phyloP scores from a whole-genome alignment of 2,329 filamentous ascomycete genomes.

The Pestalotiopsis fici region DNA sequence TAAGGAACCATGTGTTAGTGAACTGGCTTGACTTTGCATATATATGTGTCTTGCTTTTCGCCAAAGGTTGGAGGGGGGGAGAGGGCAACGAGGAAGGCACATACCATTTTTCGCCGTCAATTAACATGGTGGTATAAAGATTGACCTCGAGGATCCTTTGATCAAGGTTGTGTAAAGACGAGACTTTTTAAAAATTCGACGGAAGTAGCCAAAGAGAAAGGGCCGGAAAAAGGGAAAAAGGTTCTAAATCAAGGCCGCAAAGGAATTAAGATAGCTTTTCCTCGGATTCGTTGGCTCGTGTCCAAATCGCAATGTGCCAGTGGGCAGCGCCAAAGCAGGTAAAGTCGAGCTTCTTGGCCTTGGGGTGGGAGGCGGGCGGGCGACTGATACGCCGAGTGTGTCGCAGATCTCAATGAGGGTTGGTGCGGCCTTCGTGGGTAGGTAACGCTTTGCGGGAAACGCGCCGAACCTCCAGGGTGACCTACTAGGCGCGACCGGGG shows the following conservation, averaged over 20 bases:
- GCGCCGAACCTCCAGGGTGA: slow-evolving; percentile 16
- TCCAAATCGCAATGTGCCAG: background rate
- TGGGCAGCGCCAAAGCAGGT: background rate
- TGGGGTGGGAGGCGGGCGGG: slow-evolving; percentile 1
- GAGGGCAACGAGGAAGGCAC: background rate
- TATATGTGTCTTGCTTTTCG: background rate
- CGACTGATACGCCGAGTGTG: slow-evolving; percentile 11
- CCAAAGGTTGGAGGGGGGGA: background rate
- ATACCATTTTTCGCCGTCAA: slow-evolving; percentile 87
- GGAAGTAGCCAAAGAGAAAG: background rate
- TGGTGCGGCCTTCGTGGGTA: background rate
- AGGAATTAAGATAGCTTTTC: background rate
- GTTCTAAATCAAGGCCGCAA: background rate
- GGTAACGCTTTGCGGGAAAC: slow-evolving; percentile 15
- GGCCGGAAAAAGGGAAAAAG: background rate
- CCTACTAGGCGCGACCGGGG: slow-evolving; percentile 2
- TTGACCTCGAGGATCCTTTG: background rate
- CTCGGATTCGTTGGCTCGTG: background rate
- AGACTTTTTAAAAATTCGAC: background rate
- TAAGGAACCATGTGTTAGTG: background rate
- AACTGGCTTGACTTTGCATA: background rate
- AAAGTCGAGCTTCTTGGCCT: background rate
- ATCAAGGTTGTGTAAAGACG: background rate
- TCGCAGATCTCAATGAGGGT: slow-evolving; percentile 12
- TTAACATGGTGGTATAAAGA: slow-evolving; percentile 62